Conservation (phyloP, 2,329 filamentous ascomycete species). For the Blastomyces parvus region DNA sequence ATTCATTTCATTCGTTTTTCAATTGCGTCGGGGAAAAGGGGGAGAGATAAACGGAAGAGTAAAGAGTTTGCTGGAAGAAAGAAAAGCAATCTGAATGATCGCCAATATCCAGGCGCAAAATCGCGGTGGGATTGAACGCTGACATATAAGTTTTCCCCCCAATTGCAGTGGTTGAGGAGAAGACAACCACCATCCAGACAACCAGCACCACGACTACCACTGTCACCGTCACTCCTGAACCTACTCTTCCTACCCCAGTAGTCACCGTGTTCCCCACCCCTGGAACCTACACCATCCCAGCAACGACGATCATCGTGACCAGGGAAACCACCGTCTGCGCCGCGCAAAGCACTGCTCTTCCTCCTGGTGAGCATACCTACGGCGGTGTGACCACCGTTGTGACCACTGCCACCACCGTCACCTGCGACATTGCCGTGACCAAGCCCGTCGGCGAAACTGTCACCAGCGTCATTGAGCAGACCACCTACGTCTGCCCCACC, state of each 20-base stretch:
- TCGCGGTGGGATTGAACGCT: neutral
- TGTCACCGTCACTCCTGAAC: constrained; percentile 22
- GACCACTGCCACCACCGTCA: constrained; percentile 54
- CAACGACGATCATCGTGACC: constrained; percentile 59
- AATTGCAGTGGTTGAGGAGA: constrained; percentile 14
- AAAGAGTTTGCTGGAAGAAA: constrained; percentile 24
- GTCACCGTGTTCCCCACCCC: constrained; percentile 52
- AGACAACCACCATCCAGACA: constrained; percentile 29
- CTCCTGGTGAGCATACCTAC: constrained; percentile 57
- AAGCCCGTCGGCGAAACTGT: constrained; percentile 48
- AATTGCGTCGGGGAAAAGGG: neutral
- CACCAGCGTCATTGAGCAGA: constrained; percentile 59
- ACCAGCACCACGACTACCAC: constrained; percentile 33
- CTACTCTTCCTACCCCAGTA: constrained; percentile 38
- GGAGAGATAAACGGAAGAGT: neutral
- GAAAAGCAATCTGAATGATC: neutral
- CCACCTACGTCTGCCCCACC: constrained; percentile 62
- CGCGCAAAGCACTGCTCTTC: constrained; percentile 51
- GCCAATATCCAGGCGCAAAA: neutral
- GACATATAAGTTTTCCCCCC: constrained; percentile 18
- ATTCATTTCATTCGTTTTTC: neutral
- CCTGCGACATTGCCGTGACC: constrained; percentile 60
- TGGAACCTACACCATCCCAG: constrained; percentile 66
- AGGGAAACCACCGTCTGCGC: constrained; percentile 59
- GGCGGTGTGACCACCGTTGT: constrained; percentile 67